phyloP scores from a whole-genome alignment of 2,329 filamentous ascomycete genomes.

The Claviceps monticola region DNA sequence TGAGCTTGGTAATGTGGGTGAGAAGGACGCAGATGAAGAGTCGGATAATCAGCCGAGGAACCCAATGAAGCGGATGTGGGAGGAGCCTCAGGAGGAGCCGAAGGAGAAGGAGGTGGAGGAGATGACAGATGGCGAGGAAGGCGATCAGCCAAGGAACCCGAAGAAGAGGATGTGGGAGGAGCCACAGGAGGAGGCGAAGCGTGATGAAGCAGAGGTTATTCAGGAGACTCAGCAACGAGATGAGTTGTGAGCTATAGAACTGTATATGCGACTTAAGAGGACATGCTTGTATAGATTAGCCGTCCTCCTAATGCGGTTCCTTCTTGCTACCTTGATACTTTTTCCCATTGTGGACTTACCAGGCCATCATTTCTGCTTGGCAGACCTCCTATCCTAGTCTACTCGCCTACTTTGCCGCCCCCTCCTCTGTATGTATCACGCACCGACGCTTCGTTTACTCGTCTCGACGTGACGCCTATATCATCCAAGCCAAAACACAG shows the following conservation, averaged over 20 bases:
- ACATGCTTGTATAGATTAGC: no score
- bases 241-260: slow-evolving; percentile 19
- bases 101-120: neutral
- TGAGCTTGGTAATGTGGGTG: slow-evolving; percentile 12
- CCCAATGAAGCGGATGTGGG: slow-evolving; percentile 18
- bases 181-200: neutral
- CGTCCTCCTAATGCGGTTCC: no score
- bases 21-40: slow-evolving; percentile 5
- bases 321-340: no score
- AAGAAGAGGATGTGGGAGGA: slow-evolving; percentile 19
- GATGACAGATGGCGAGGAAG: slow-evolving; percentile 6
- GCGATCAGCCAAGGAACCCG: slow-evolving; percentile 9
- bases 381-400: no score
- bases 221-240: slow-evolving; percentile 16
- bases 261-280: no score
- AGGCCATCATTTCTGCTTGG: no score
- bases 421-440: no score
- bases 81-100: slow-evolving; percentile 8
- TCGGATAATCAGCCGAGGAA: slow-evolving; percentile 9
- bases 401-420: no score
- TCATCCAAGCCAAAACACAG: no score
- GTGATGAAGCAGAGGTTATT: slow-evolving; percentile 1
- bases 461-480: no score
- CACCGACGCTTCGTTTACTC: no score
- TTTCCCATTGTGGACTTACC: no score